Evolutionary conservation across 345 rosid genomes (phyloP).

Genomic region (Laguncularia racemosa): DNA sequence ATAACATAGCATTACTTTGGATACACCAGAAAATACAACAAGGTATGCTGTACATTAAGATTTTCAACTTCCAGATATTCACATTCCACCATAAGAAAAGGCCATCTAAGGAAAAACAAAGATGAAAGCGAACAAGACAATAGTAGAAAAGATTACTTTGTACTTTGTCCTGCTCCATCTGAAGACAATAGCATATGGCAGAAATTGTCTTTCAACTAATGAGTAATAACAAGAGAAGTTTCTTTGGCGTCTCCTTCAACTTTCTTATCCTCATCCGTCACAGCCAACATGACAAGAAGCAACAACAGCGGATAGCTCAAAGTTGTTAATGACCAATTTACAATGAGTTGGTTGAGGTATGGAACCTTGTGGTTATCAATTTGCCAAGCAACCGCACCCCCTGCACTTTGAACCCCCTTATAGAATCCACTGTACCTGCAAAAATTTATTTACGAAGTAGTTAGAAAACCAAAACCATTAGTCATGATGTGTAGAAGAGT

Average conservation of each 20-base stretch:
- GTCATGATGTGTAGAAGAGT: background rate
- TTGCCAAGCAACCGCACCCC: slow-evolving; percentile 97
- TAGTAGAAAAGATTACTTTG: background rate
- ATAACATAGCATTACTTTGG: too few relatives aligned
- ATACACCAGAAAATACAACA: too few relatives aligned
- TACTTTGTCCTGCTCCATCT: background rate
- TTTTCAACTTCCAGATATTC: too few relatives aligned
- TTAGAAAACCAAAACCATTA: too few relatives aligned
- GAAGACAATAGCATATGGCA: background rate
- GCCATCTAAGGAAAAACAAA: background rate
- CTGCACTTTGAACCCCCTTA: slow-evolving; percentile 94
- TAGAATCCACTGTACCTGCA: slow-evolving; percentile 82
- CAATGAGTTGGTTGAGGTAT: slow-evolving; percentile 42
- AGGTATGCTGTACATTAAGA: too few relatives aligned
- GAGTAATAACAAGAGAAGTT: slow-evolving; percentile 2
- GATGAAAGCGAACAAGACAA: background rate
- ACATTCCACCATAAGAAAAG: too few relatives aligned
- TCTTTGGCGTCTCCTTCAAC: slow-evolving; percentile 7
- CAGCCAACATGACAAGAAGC: slow-evolving; percentile 61
- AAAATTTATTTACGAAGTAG: background rate
- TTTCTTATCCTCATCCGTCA: slow-evolving; percentile 37
- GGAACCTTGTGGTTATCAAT: slow-evolving; percentile 63
- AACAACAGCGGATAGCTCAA: slow-evolving; percentile 64
- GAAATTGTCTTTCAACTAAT: background rate
- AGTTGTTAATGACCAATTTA: slow-evolving; percentile 81